Conservation (phyloP, 257 asterid genomes). For the Nicotiana attenuata region DNA sequence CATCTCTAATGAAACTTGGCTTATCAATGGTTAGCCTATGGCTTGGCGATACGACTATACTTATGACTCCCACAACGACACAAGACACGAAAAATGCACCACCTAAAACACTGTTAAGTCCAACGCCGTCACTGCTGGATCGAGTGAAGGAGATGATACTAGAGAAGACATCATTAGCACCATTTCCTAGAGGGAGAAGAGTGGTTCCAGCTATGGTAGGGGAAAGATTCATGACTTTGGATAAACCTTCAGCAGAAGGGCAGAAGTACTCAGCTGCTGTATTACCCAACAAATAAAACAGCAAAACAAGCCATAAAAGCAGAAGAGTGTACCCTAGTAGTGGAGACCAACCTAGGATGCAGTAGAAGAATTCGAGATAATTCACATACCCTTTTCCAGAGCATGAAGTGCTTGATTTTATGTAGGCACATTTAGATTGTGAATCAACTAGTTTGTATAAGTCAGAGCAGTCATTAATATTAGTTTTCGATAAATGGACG, state of each 20-base stretch:
- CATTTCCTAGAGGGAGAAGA: constrained; percentile 80
- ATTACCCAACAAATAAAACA: constrained; percentile 62
- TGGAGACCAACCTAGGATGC: constrained; percentile 30
- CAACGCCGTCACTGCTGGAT: constrained; percentile 53
- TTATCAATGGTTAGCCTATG: constrained; percentile 31
- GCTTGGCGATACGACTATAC: constrained; percentile 35
- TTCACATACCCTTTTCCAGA: constrained; percentile 48
- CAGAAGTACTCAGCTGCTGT: constrained; percentile 70
- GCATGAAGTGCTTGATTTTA: constrained; percentile 31
- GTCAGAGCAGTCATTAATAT: constrained; percentile 24
- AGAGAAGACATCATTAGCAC: constrained; percentile 72
- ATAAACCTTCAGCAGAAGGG: constrained; percentile 55
- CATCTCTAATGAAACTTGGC: constrained; percentile 62
- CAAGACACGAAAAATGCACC: constrained; percentile 74
- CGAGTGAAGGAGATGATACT: constrained; percentile 54
- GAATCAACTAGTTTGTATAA: constrained; percentile 23
- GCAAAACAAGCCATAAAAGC: constrained; percentile 41
- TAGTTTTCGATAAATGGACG: neutral
- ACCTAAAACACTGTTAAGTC: constrained; percentile 66
- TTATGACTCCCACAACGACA: constrained; percentile 62
- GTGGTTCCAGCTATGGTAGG: constrained; percentile 83
- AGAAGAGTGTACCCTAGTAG: constrained; percentile 39
- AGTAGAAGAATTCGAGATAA: constrained; percentile 58
- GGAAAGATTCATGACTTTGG: constrained; percentile 46
- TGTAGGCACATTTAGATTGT: constrained; percentile 40